Conservation (phyloP, 768 basidiomycete species). For the Tremella mesenterica region DNA sequence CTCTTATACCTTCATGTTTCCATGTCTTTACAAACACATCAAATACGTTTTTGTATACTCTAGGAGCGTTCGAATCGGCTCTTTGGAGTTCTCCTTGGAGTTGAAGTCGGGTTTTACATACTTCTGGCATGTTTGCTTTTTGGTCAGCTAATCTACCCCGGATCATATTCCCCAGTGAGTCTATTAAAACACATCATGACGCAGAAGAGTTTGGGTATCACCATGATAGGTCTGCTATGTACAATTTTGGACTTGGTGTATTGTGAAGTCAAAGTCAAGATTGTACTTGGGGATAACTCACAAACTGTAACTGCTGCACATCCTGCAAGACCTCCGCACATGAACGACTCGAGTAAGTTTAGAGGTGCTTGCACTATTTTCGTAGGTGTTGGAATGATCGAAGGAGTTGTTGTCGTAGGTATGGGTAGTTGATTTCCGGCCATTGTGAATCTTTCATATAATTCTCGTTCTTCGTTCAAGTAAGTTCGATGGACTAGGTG, state of each 20-base stretch:
- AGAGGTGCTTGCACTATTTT: conserved; percentile 19
- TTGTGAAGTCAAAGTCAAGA: too few relatives aligned
- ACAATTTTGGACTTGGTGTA: too few relatives aligned
- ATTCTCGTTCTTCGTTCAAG: too few relatives aligned
- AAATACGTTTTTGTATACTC: conserved; percentile 80
- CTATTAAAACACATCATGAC: too few relatives aligned
- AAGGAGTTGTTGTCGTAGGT: conserved; percentile 10
- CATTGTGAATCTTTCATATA: too few relatives aligned
- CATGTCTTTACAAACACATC: conserved; percentile 83
- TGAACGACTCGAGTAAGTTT: conserved; percentile 49
- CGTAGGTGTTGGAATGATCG: conserved; percentile 8
- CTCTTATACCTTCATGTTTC: conserved; percentile 77
- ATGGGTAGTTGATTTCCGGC: conserved; percentile 6
- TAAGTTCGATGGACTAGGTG: too few relatives aligned
- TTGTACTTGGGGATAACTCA: too few relatives aligned
- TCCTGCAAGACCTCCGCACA: conserved; percentile 84
- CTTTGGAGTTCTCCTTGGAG: conserved; percentile 90
- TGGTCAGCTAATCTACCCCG: neutral
- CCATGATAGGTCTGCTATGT: too few relatives aligned
- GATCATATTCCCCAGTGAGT: neutral
- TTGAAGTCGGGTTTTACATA: conserved; percentile 91
- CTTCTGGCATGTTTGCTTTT: conserved; percentile 47
- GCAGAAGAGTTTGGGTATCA: too few relatives aligned
- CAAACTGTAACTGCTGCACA: conserved; percentile 64
- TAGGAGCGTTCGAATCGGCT: conserved; percentile 45